Base-by-base conservation (phyloP, 1,284 basidiomycete species). In the Hemileia vastatrix region DNA sequence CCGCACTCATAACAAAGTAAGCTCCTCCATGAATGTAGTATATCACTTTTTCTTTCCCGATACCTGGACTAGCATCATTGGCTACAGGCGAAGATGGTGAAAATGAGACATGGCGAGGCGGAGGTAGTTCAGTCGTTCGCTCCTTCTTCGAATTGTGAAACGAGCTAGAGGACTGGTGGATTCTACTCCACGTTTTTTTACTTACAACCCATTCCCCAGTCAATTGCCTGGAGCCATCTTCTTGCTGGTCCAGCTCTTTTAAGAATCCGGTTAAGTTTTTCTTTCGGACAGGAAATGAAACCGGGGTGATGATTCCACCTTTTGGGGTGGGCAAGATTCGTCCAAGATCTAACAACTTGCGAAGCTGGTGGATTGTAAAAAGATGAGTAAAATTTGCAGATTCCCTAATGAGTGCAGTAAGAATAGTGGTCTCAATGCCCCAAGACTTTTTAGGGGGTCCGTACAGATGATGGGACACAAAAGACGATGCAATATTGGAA, bases 131-230 rank as follows among this genome's bases (percentile, higher is more conserved):
- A 21, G 23, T 13, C 4, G 8, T 4, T 5, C 44, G n/a, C 6
- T 18, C 54, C 49, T 31, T 33, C 18, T 51, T 64, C 67, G 45
- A 71, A 65, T 72, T 6, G n/a, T 48, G 21, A 31, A 21, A 19
- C 3, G 50, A 15, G n/a, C 90, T 90, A 71, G 96, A 91, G 3
- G 82, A 78, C 74, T 96, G 92, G n/a, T n/a, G n/a, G 66, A 96
- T 80, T 19, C 85, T 80, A 67, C 85, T 85, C 92, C 93, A 97
- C 0, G 93, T 84, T 67, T 84, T 84, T 75, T 88, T 88, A 52
- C 90, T 90, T 13, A 97, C 87, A 18, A 97, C 87, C 94, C 94
- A 98, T 79, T 98, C 95, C 3, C 90, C 94, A 1, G 85, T 86
- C 49, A 98, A 81, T 72, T 93, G 87, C 4, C 94, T 82, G 15